phyloP scores from a whole-genome alignment of 2,329 filamentous ascomycete genomes.

The Tolypocladium sp. region DNA sequence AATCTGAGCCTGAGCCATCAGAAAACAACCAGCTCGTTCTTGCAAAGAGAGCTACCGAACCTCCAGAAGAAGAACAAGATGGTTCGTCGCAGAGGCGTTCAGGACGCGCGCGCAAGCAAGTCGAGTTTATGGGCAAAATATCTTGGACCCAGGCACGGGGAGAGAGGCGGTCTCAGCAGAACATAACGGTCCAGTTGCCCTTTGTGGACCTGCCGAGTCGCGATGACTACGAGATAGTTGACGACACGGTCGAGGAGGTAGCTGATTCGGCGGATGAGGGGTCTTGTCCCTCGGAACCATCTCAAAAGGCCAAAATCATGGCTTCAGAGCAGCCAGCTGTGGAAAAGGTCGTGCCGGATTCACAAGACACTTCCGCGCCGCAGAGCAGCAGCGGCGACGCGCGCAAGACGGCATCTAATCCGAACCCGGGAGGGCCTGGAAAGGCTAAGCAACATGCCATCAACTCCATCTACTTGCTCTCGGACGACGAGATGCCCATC shows the following conservation, averaged over 20 bases:
- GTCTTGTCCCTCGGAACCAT: constrained; percentile 1
- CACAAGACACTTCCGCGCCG: constrained; percentile 14
- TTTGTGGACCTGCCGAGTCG: constrained; percentile 1
- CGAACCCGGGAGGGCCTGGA: not conserved
- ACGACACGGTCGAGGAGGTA: not conserved
- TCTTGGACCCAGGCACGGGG: constrained; percentile 16
- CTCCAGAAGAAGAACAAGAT: not conserved
- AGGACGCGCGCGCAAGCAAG: constrained; percentile 12
- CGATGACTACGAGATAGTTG: constrained; percentile 6
- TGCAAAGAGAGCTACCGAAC: not conserved
- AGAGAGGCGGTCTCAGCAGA: constrained; percentile 3
- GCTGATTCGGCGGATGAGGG: not conserved
- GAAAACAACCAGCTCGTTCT: not conserved
- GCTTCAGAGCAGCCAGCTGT: not conserved
- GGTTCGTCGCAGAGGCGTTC: not conserved
- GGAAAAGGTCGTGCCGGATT: constrained; percentile 14
- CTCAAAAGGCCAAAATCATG: constrained; percentile 2
- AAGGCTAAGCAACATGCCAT: not conserved
- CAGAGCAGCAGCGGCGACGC: not conserved
- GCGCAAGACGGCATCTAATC: not conserved
- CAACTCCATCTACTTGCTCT: constrained; percentile 15
- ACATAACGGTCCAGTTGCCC: constrained; percentile 8
- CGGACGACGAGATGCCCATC: constrained; percentile 26
- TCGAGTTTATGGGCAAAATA: constrained; percentile 19
- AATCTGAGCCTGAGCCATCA: not conserved